A percentile compares a stretch with the other conserved stretches of the same genome.
Conservation (phyloP, 2,329 filamentous ascomycete genomes). For the Fusarium udum region DNA sequence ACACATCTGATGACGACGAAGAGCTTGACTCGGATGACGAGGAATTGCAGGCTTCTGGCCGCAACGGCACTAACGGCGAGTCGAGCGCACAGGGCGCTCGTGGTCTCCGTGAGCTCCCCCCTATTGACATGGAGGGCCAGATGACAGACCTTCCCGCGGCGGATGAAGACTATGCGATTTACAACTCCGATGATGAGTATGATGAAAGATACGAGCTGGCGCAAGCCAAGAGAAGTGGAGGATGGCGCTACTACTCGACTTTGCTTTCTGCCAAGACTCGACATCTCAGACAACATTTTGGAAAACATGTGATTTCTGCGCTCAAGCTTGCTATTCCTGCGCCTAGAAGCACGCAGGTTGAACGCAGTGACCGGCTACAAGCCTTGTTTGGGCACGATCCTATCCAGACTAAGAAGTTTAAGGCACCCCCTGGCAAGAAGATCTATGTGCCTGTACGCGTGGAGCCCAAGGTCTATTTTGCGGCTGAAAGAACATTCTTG, state of each 20-base stretch:
- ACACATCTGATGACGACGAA: slow-evolving; percentile 80
- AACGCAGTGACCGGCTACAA: slow-evolving; percentile 63
- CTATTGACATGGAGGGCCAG: slow-evolving; percentile 82
- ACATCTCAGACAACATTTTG: slow-evolving; percentile 54
- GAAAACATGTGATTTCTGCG: slow-evolving; percentile 53
- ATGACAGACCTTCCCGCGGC: slow-evolving; percentile 68
- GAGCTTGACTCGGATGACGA: slow-evolving; percentile 76
- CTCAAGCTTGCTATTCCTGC: slow-evolving; percentile 64
- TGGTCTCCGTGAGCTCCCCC: slow-evolving; percentile 54
- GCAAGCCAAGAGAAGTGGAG: slow-evolving; percentile 79
- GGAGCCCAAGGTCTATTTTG: slow-evolving; percentile 98
- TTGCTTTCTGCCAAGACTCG: slow-evolving; percentile 60
- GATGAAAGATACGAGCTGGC: slow-evolving; percentile 79
- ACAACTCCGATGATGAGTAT: slow-evolving; percentile 86
- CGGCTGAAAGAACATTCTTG: slow-evolving; percentile 93
- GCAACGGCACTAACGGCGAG: slow-evolving; percentile 46
- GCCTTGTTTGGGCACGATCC: slow-evolving; percentile 64
- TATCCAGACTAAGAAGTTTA: slow-evolving; percentile 69
- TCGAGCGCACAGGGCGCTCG: slow-evolving; percentile 50
- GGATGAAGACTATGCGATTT: slow-evolving; percentile 82
- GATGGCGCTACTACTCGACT: slow-evolving; percentile 76
- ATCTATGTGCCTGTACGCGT: slow-evolving; percentile 97
- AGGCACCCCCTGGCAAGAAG: slow-evolving; percentile 83
- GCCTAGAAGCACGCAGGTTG: slow-evolving; percentile 65
- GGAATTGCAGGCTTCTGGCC: slow-evolving; percentile 43